Base-by-base conservation (phyloP, 2,329 filamentous ascomycete species). In the Aspergillus udagawae region DNA sequence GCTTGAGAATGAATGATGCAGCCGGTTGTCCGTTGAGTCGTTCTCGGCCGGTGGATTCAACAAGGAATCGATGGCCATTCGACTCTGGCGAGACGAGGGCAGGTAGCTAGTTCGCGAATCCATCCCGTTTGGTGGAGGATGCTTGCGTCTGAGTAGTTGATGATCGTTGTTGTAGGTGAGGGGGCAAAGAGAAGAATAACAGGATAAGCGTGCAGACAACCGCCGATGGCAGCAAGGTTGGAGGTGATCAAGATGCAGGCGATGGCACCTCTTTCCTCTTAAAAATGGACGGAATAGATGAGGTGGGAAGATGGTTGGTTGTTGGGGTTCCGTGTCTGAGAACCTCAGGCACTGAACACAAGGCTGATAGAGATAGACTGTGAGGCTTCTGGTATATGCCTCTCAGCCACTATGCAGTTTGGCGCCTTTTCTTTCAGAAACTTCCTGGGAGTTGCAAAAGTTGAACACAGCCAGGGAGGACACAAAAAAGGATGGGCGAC, bases 1-100 rank as follows among this genome's bases (percentile, higher is more conserved):
- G 47, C 52, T 65, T 53, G 48, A 56, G 51, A 57, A 63, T 59
- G 56, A 60, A 62, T 54, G 66, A 56, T 60, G 57, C 28, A 51
- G 50, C 51, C 49, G 60, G 35, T 53, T 49, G 25, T 51, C 51
- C 47, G 60, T 55, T 29, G 42, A 61, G 53, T 59, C 58, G 45
- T 54, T 67, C 56, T 66, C 65, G 51, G 53, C 60, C 38, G 65
- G 63, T 38, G 71, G 72, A 51, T 74, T 74, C 20, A 72, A 62
- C 6, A 73, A 57, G 12, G 69, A 64, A 58, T 72, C 68, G 55
- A 73, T 73, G 42, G 67, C 70, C 69, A 73, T 73, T 52, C 63
- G 66, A 52, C 65, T 69, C 61, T 67, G 66, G 6, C 68, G 69
- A 49, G 61, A 60, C 32, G 67, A 63, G 48, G 66, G 63, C 54